Base-by-base conservation (phyloP, 106 monocot species). In the Apostasia shenzhenica region DNA sequence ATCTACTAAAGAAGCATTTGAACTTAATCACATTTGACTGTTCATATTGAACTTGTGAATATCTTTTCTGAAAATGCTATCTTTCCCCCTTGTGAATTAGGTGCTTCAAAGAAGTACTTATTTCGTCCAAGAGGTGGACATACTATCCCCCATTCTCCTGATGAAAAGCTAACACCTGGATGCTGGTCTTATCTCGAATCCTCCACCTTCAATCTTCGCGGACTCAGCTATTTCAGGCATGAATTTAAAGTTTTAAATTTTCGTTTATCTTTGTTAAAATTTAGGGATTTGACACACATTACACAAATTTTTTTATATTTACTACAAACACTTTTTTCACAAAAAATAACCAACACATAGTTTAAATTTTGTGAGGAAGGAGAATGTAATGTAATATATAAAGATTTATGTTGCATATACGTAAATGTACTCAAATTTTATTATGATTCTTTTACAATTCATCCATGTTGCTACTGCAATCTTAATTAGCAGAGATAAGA, bases 121-220 rank as follows among this genome's bases (percentile, higher is more conserved):
- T 82, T 80, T 43, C 91, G 76, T 42, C 95, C 95, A n/a, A 77
- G 73, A 77, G 95, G 71, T 47, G 95, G 95, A 13, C 65, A 59
- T 46, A 66, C 70, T 41, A 61, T 95, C 59, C 95, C 88, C 66
- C 60, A 77, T 48, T 83, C 76, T 70, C 71, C 47, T n/a, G 86
- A 79, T 46, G 82, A 89, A 63, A 86, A 86, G 57, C 61, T 71
- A 66, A 67, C n/a, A 14, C 14, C 67, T 47, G 84, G 88, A 74
- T 80, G 82, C 82, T 95, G 95, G 95, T 91, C 88, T 47, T 44
- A 42, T 62, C 70, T 95, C 26, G 84, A 91, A 58, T 86, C 95
- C 72, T 91, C 91, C 10, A 70, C 70, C 51, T 95, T 95, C 68
- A 95, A 95, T 49, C 91, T 95, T 69, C 91, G 95, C 26, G 88